phyloP scores from a whole-genome alignment of 2,329 filamentous ascomycete genomes.

The Talaromyces pinophilus region DNA sequence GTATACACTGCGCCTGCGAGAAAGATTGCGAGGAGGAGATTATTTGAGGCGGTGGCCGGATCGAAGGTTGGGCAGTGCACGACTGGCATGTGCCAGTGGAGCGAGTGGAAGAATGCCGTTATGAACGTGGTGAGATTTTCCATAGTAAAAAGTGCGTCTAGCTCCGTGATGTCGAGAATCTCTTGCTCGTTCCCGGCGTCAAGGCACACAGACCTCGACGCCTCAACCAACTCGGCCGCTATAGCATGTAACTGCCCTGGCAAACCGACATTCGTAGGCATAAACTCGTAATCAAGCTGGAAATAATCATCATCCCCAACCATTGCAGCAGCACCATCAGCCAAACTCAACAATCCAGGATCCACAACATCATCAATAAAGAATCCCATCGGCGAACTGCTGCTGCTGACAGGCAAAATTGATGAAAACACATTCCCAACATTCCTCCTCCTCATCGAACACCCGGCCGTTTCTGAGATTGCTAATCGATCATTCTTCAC shows the following conservation, averaged over 20 bases:
- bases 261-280: conserved; percentile 19
- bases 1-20: conserved; percentile 33
- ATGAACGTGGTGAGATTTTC: conserved; percentile 34
- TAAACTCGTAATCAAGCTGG: background rate
- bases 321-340: background rate
- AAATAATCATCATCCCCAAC: background rate
- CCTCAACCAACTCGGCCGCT: conserved; percentile 32
- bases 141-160: conserved; percentile 29
- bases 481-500: conserved; percentile 33
- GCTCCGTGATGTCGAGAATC: conserved; percentile 22
- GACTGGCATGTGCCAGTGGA: conserved; percentile 37
- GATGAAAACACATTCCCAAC: conserved; percentile 32
- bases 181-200: conserved; percentile 11
- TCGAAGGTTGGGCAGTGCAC: conserved; percentile 37
- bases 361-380: background rate
- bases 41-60: conserved; percentile 30
- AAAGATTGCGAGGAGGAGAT: conserved; percentile 33
- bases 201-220: conserved; percentile 32
- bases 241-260: conserved; percentile 32
- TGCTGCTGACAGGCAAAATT: conserved; percentile 25
- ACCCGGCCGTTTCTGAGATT: conserved; percentile 36
- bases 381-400: conserved; percentile 23
- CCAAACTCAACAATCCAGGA: conserved; percentile 5
- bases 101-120: conserved; percentile 35
- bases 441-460: conserved; percentile 31